phyloP scores from a whole-genome alignment of 139 green algal species.

The Spirogloea muscicola region DNA sequence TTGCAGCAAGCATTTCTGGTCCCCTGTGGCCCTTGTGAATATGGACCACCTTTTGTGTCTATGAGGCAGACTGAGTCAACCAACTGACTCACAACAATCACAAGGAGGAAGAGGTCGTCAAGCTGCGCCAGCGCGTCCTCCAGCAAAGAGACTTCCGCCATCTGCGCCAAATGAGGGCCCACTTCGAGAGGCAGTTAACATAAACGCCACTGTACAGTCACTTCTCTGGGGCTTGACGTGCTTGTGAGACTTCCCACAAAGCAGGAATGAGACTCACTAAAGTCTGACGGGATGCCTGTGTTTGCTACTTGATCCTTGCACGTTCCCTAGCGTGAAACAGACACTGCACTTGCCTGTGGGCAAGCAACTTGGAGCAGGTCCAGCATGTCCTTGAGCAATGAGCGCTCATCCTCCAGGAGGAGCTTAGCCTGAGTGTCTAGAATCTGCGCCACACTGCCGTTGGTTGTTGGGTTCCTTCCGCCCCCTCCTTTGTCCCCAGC shows the following conservation, averaged over 20 bases:
- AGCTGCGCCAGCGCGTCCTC: constrained; percentile 59
- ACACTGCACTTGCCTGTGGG: constrained; percentile 1
- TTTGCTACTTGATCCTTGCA: too few species aligned
- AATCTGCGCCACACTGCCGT: too few species aligned
- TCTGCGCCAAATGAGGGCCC: not conserved
- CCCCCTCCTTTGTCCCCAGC: too few species aligned
- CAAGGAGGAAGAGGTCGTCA: constrained; percentile 91
- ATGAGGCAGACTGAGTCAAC: not conserved
- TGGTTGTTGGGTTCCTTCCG: too few species aligned
- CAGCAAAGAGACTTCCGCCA: constrained; percentile 49
- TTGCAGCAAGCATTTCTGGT: too few species aligned
- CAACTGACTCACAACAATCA: constrained; percentile 55
- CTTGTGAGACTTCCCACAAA: too few species aligned
- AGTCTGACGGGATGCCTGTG: too few species aligned
- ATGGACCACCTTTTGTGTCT: not conserved
- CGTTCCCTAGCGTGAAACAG: too few species aligned
- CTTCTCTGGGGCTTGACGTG: not conserved
- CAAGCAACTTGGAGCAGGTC: constrained; percentile 3
- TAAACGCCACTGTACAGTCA: not conserved
- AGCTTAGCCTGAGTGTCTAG: constrained; percentile 8
- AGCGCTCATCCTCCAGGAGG: constrained; percentile 26
- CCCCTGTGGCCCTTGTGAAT: too few species aligned
- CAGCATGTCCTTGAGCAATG: constrained; percentile 3
- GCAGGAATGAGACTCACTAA: too few species aligned
- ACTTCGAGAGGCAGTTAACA: not conserved